Conservation (phyloP, 441 rosid genomes). For the Populus hybrid region DNA sequence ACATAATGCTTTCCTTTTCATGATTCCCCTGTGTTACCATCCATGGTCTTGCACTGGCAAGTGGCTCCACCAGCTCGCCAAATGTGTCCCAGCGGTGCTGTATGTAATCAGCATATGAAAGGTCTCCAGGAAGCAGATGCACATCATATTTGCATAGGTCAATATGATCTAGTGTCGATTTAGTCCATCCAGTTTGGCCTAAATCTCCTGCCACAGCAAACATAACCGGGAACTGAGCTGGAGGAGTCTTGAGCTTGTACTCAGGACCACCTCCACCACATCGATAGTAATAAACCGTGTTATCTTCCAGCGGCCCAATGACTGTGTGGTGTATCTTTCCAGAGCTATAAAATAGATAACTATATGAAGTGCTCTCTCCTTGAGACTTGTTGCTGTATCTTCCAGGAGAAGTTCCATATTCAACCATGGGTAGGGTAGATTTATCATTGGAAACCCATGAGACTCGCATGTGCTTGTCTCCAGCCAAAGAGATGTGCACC, state of each 20-base stretch:
- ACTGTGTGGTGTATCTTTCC: conserved; percentile 90
- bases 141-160: conserved; percentile 67
- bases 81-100: conserved; percentile 91
- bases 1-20: conserved; percentile 70
- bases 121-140: conserved; percentile 92
- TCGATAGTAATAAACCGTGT: conserved; percentile 62
- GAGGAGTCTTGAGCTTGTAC: conserved; percentile 85
- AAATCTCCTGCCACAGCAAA: conserved; percentile 94
- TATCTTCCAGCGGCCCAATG: conserved; percentile 72
- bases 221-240: conserved; percentile 63
- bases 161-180: conserved; percentile 85
- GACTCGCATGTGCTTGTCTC: conserved; percentile 72
- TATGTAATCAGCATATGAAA: conserved; percentile 85
- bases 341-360: conserved; percentile 66
- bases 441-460: conserved; percentile 71
- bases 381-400: conserved; percentile 38
- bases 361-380: conserved; percentile 85
- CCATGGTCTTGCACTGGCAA: conserved; percentile 96
- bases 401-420: conserved; percentile 75
- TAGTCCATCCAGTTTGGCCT: conserved; percentile 97
- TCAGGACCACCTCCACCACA: conserved; percentile 87
- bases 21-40: conserved; percentile 99
- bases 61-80: conserved; percentile 85
- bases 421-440: conserved; percentile 59
- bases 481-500: conserved; percentile 95